Evolutionary conservation across 2,329 filamentous ascomycete species (phyloP).

Genomic region (Claviceps monticola): DNA sequence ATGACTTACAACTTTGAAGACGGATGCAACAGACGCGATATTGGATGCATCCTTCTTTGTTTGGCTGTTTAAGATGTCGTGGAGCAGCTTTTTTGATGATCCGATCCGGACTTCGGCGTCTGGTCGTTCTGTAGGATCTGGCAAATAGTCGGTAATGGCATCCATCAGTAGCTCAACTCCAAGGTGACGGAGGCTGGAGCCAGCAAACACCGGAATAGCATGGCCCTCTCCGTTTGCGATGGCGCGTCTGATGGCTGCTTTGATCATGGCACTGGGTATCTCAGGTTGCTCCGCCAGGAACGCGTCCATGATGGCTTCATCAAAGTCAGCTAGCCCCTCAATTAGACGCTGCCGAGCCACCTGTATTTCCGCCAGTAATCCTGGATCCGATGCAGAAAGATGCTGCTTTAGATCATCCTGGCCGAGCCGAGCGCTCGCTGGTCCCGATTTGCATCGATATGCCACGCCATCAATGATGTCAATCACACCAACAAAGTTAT

Average conservation of each 20-base stretch:
- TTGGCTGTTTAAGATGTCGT: constrained; percentile 24
- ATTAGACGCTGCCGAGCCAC: constrained; percentile 65
- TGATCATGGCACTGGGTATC: constrained; percentile 53
- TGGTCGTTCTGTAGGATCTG: constrained; percentile 66
- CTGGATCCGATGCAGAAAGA: constrained; percentile 29
- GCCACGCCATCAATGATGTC: constrained; percentile 68
- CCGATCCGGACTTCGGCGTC: constrained; percentile 65
- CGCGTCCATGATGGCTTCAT: constrained; percentile 71
- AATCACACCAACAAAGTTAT: constrained; percentile 68
- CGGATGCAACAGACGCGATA: constrained; percentile 41
- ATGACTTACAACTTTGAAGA: constrained; percentile 95
- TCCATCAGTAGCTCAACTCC: constrained; percentile 87
- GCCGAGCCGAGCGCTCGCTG: constrained; percentile 23
- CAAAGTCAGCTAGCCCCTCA: constrained; percentile 75
- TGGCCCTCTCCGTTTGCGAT: constrained; percentile 53
- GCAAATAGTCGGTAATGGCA: constrained; percentile 75
- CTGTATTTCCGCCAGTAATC: constrained; percentile 53
- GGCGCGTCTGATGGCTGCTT: constrained; percentile 58
- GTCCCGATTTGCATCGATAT: constrained; percentile 50
- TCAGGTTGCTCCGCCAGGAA: constrained; percentile 70
- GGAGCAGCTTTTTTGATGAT: constrained; percentile 26
- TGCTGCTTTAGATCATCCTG: constrained; percentile 21
- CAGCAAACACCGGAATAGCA: constrained; percentile 79
- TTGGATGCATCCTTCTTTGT: constrained; percentile 23
- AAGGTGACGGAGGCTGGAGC: constrained; percentile 86